These are phyloP conservation scores for Aspergillus sp. DNA, from an alignment of 2,329 filamentous ascomycete species.

Conservation along the genomic window DNA sequence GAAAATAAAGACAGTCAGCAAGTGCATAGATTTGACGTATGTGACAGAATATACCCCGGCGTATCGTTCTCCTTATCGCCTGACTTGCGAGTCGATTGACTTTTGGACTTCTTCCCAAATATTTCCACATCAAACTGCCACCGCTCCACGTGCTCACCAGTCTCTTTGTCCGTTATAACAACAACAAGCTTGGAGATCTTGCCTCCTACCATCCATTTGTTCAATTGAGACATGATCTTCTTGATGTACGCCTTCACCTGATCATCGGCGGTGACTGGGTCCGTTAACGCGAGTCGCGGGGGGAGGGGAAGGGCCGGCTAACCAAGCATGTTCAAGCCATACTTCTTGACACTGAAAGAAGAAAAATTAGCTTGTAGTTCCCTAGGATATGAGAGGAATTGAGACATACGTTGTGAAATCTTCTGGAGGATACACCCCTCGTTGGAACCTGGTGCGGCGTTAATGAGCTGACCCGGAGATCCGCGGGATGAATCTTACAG, in stretches of 20 bases:
- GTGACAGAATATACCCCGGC: slow-evolving; percentile 48
- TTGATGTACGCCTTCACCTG: slow-evolving; percentile 99
- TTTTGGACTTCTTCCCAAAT: slow-evolving; percentile 53
- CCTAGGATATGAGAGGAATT: not conserved
- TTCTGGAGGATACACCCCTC: slow-evolving; percentile 81
- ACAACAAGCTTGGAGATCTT: slow-evolving; percentile 98
- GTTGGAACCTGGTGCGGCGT: slow-evolving; percentile 64
- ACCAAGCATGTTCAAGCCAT: slow-evolving; percentile 97
- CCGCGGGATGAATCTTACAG: slow-evolving; percentile 57
- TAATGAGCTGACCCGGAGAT: slow-evolving; percentile 15
- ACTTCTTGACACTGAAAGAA: slow-evolving; percentile 77
- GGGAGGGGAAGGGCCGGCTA: slow-evolving; percentile 23
- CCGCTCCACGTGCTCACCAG: slow-evolving; percentile 89
- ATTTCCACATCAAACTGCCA: slow-evolving; percentile 95
- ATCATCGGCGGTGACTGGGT: slow-evolving; percentile 83
- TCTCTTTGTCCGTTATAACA: slow-evolving; percentile 96
- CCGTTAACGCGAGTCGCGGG: slow-evolving; percentile 15
- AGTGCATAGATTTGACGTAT: not conserved
- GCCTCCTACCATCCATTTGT: slow-evolving; percentile 95
- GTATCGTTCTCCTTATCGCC: slow-evolving; percentile 70
- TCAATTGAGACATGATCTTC: slow-evolving; percentile 97
- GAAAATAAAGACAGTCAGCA: slow-evolving; percentile 8
- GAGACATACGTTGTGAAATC: slow-evolving; percentile 81
- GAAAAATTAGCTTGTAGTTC: not conserved
- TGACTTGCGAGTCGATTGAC: slow-evolving; percentile 49